Evolutionary conservation across 139 green algal genomes (phyloP).

Genomic region (Tetradesmus lagerheimii): DNA sequence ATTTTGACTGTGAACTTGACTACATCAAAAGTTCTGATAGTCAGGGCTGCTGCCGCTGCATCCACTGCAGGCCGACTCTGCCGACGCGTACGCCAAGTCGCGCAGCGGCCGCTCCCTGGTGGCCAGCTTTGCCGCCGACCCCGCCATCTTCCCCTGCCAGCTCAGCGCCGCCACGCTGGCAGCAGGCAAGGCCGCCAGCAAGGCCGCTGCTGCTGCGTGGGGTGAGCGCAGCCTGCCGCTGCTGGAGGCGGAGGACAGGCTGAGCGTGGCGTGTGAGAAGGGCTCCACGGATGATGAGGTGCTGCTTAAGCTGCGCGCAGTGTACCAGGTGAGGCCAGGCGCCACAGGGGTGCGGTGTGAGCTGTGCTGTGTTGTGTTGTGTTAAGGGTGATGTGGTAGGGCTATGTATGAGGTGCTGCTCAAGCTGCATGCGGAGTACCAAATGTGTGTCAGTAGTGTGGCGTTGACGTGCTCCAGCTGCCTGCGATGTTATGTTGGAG

Average conservation of each 20-base stretch:
- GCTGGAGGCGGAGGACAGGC: slow-evolving; percentile 93
- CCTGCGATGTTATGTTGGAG: too few species aligned
- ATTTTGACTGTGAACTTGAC: too few species aligned
- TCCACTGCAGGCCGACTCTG: slow-evolving; percentile 18
- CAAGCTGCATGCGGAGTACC: too few species aligned
- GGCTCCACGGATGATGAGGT: slow-evolving; percentile 80
- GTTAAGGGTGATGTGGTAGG: too few species aligned
- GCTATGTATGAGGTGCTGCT: too few species aligned
- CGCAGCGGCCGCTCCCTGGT: not conserved
- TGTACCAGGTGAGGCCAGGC: slow-evolving; percentile 67
- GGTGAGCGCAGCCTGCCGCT: slow-evolving; percentile 73
- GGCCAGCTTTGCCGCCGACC: slow-evolving; percentile 55
- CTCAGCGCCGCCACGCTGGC: slow-evolving; percentile 28
- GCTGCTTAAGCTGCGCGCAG: slow-evolving; percentile 70
- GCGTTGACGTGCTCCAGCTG: too few species aligned
- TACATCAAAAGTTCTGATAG: too few species aligned
- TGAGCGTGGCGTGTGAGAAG: slow-evolving; percentile 96
- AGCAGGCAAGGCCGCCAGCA: slow-evolving; percentile 51
- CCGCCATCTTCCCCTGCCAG: slow-evolving; percentile 90
- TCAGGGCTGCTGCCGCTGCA: not conserved
- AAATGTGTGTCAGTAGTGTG: too few species aligned
- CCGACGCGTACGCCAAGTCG: not conserved
- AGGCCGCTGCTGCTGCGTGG: slow-evolving; percentile 63
- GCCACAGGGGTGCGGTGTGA: too few species aligned
- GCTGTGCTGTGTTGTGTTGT: too few species aligned